Conservation (phyloP, 1,284 basidiomycete genomes). For the Sparassis latifolia region DNA sequence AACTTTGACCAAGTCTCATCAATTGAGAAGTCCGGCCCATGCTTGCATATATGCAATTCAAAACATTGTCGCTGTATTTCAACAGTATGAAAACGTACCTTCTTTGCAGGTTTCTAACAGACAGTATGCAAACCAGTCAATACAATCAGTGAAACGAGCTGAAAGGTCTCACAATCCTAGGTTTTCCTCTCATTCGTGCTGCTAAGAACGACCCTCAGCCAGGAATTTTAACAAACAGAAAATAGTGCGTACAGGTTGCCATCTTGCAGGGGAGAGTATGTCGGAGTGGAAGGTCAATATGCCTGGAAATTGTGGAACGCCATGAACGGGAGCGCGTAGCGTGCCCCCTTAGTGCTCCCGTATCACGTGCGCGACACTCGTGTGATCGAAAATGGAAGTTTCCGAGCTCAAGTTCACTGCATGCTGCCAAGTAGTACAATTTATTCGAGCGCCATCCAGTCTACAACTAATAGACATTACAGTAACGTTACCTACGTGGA, state of each 20-base stretch:
- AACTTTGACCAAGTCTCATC: constrained; percentile 75
- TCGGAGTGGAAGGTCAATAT: not conserved
- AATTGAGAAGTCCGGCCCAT: constrained; percentile 60
- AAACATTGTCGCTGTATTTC: not conserved
- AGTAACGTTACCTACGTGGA: constrained; percentile 3
- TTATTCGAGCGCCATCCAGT: constrained; percentile 6
- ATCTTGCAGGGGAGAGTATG: not conserved
- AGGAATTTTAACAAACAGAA: not conserved
- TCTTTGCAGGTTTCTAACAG: constrained; percentile 47
- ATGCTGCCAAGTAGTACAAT: not conserved
- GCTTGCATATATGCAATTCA: constrained; percentile 33
- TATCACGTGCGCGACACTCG: no score
- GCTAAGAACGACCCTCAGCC: not conserved
- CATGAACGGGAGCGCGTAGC: no score
- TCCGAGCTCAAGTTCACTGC: not conserved
- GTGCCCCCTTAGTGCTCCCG: no score
- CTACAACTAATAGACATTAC: constrained; percentile 14
- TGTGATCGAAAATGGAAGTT: no score
- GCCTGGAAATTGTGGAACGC: not conserved
- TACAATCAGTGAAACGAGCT: constrained; percentile 7
- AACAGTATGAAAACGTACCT: constrained; percentile 29
- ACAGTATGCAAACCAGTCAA: constrained; percentile 12
- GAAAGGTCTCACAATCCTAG: constrained; percentile 36
- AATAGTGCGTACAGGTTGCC: constrained; percentile 1
- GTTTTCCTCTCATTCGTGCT: constrained; percentile 14